These are phyloP conservation scores for Leishmania major DNA, from an alignment of 208 protist genomes.

Conservation along the genomic window DNA sequence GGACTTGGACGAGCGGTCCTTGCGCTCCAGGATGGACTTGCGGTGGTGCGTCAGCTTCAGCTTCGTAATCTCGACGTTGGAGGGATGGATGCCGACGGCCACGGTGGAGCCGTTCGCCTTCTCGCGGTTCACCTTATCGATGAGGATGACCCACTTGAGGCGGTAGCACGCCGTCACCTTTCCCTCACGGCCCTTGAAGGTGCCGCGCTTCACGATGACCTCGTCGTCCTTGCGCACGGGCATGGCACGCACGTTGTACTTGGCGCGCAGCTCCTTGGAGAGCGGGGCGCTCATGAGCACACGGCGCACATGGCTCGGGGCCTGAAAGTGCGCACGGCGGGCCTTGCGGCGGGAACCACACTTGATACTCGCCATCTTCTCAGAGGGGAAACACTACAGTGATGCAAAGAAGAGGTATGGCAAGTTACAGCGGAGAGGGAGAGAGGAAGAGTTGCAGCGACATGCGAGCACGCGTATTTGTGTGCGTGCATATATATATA, in stretches of 20 bases:
- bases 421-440: not conserved
- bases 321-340: slow-evolving; percentile 99
- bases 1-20: slow-evolving; percentile 86
- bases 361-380: slow-evolving; percentile 86
- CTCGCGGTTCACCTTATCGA: slow-evolving; percentile 98
- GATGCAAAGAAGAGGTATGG: not conserved
- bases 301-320: slow-evolving; percentile 95
- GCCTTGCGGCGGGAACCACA: slow-evolving; percentile 95
- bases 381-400: slow-evolving; percentile 22
- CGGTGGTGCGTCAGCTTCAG: slow-evolving; percentile 99
- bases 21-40: slow-evolving; percentile 96
- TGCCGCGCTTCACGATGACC: slow-evolving; percentile 96
- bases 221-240: slow-evolving; percentile 99
- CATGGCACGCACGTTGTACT: slow-evolving; percentile 98
- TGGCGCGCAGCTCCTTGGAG: slow-evolving; percentile 98
- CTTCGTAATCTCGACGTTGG: slow-evolving; percentile 99
- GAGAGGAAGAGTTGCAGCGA: not conserved
- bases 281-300: slow-evolving; percentile 98
- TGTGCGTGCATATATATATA: not conserved
- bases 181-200: slow-evolving; percentile 96
- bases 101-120: slow-evolving; percentile 96
- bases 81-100: slow-evolving; percentile 97
- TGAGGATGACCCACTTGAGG: slow-evolving; percentile 99
- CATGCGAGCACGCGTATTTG: not conserved
- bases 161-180: slow-evolving; percentile 98